Conservation (phyloP, 495 filamentous ascomycete genomes). For the Penicillium angulare region DNA sequence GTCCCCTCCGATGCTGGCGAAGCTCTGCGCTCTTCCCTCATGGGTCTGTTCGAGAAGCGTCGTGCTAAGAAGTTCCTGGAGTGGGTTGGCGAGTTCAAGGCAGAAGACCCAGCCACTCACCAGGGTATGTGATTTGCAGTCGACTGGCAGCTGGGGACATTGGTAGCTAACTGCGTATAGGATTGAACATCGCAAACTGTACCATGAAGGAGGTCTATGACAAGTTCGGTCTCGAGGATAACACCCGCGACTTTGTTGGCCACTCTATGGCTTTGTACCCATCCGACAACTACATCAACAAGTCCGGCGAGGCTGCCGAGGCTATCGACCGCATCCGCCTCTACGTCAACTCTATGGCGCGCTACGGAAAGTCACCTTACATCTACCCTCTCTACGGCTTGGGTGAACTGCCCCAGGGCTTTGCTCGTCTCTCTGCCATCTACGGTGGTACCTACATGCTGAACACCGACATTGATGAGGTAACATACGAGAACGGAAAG, state of each 20-base stretch:
- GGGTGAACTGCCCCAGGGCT: constrained; percentile 96
- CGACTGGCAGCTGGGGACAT: neutral
- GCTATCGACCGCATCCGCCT: constrained; percentile 89
- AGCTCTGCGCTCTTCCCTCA: constrained; percentile 86
- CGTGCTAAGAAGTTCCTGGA: constrained; percentile 95
- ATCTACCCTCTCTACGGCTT: constrained; percentile 98
- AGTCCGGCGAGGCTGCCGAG: constrained; percentile 72
- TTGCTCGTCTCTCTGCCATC: constrained; percentile 94
- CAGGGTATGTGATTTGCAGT: constrained; percentile 58
- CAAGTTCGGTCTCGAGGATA: constrained; percentile 90
- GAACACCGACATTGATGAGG: constrained; percentile 88
- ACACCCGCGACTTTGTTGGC: constrained; percentile 92
- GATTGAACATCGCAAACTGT: constrained; percentile 71
- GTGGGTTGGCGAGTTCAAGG: constrained; percentile 90
- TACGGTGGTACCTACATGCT: constrained; percentile 99
- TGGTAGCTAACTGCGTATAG: constrained; percentile 47
- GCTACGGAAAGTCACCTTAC: constrained; percentile 98
- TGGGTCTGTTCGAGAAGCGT: constrained; percentile 97
- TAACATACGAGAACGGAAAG: constrained; percentile 76
- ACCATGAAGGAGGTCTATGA: constrained; percentile 98
- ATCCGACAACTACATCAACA: constrained; percentile 80
- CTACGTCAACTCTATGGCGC: constrained; percentile 96
- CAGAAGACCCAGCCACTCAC: constrained; percentile 80
- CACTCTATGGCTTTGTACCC: constrained; percentile 97
- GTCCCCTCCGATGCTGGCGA: constrained; percentile 92